A percentile compares a stretch with the other conserved stretches of the same genome.
phyloP scores from a whole-genome alignment of 176 grass and related monocot genomes.

The Phragmites australis region DNA sequence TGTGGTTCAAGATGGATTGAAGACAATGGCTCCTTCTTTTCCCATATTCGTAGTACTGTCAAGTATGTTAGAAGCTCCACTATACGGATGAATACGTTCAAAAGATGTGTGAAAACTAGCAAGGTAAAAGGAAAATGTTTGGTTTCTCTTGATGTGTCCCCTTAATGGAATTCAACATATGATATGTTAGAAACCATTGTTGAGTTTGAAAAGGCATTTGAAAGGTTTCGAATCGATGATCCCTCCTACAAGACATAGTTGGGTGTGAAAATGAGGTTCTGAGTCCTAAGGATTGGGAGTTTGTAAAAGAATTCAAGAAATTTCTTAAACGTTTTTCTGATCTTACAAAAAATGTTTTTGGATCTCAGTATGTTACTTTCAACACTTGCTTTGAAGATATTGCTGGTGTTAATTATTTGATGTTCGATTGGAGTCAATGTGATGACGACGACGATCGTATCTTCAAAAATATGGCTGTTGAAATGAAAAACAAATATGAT shows the following conservation, averaged over 20 bases:
- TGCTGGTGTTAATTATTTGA: background rate
- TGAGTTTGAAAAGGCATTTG: background rate
- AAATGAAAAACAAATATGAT: background rate
- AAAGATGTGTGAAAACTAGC: background rate
- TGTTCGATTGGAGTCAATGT: background rate
- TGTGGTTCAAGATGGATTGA: background rate
- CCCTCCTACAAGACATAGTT: background rate
- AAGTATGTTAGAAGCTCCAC: background rate
- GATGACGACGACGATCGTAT: background rate
- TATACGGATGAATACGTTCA: background rate
- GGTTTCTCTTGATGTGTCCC: background rate
- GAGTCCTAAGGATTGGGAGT: background rate
- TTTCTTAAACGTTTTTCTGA: background rate
- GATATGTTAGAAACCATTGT: no score
- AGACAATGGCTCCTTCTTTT: background rate
- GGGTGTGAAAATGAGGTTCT: no score
- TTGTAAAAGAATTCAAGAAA: background rate
- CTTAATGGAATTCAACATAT: no score
- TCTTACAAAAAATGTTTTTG: background rate
- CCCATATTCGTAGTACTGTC: background rate
- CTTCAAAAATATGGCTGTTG: background rate
- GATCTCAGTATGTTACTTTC: background rate
- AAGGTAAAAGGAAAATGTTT: background rate
- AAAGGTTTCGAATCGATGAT: background rate
- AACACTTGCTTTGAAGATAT: background rate